Conservation (phyloP, 176 grass and related monocot genomes). For the Ananas comosus region DNA sequence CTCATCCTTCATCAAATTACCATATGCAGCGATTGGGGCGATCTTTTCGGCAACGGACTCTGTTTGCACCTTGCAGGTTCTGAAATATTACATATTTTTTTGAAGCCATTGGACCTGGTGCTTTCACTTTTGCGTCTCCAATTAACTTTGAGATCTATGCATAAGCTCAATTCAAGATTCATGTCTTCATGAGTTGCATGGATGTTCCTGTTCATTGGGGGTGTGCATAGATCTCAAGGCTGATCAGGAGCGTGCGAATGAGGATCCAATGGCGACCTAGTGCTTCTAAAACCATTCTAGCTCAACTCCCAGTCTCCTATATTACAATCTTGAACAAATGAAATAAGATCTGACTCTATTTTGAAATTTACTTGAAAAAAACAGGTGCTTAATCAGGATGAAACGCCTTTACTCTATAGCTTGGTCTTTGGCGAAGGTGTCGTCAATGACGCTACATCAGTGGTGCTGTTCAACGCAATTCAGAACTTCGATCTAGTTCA, state of each 20-base stretch:
- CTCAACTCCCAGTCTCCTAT: no score
- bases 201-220: no score
- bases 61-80: constrained; percentile 98
- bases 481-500: constrained; percentile 69
- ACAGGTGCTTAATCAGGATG: constrained; percentile 95
- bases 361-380: constrained; percentile 22
- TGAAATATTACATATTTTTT: neutral
- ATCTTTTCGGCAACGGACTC: constrained; percentile 98
- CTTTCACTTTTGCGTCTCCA: no score
- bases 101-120: no score
- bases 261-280: no score
- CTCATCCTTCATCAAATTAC: constrained; percentile 3
- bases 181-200: no score
- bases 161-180: no score
- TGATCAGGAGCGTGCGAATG: no score
- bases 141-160: no score
- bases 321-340: neutral
- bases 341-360: constrained; percentile 9
- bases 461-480: constrained; percentile 95
- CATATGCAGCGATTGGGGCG: constrained; percentile 71
- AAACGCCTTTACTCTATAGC: constrained; percentile 88
- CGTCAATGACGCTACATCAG: constrained; percentile 93
- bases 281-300: no score
- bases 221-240: no score
- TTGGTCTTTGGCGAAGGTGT: constrained; percentile 98